Base-by-base conservation (phyloP, 495 filamentous ascomycete species). In the Durotheca rogersii region DNA sequence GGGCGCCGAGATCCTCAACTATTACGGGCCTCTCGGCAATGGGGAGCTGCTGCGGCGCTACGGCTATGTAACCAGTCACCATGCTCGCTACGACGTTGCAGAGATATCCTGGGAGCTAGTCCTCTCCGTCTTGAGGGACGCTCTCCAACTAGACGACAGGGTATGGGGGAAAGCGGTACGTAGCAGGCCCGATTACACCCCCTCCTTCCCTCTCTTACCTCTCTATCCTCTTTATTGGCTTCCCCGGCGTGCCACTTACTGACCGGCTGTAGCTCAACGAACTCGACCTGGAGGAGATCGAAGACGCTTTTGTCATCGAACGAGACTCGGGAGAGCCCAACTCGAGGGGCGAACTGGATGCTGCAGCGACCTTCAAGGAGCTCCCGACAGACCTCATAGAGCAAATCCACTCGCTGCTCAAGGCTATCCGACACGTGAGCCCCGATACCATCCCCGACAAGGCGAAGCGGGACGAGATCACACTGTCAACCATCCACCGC, bases 1-100 rank as follows among this genome's bases (percentile, higher is more conserved):
- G 4, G 86, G 85, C n/a, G 81, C 88, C 41, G 88, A 95, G 61
- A 82, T 96, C 14, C 82, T 95, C 58, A 96, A 95, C 54, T 91
- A 95, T 65, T 95, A 95, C 62, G 92, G 91, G 6, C 82, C 87
- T 23, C 79, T 95, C 16, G 84, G 89, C 2, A 85, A 83, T 19
- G 81, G 85, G 0, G 91, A 96, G 63, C 70, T 96, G 14, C 78
- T 97, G 14, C 79, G 92, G 14, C 75, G 92, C 17, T 96, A 96
- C 58, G 92, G 92, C 5, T 97, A 95, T 56, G 82, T 92, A 9
- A 94, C 89, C 1, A 67, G 75, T 20, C 82, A 84, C 44, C 93
- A 96, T 57, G 72, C 81, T 11, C 67, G 78, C 20, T 88, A 85
- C 63, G 90, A 97, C 62, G 90, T 95, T 4, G 81, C 86, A 0